Base-by-base conservation (phyloP, 352 stramenopile genomes). In the Thraustotheca clavata region DNA sequence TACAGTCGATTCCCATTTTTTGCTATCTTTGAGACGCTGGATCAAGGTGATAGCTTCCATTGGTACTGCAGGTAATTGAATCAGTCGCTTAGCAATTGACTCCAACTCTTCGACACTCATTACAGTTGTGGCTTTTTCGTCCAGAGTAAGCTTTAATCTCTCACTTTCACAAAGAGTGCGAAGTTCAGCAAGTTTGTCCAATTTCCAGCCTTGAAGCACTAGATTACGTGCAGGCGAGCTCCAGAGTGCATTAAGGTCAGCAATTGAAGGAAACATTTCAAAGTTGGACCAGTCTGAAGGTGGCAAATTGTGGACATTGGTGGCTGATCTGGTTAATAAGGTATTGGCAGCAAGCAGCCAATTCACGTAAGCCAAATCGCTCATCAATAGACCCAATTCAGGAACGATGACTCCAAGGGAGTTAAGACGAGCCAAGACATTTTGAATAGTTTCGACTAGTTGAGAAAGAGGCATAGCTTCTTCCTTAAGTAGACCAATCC, bases 31-130 rank as follows among this genome's bases (percentile, higher is more conserved):
- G 36, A 34, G 26, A 16, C 60, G 38, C 14, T 49, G 47, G 29
- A 93, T 60, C 31, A 91, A 52, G 36, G 80, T 68, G 27, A 77
- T 70, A 0, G 78, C 84, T 7, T 67, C 70, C 32, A 57, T 38
- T 57, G 89, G 80, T 78, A 82, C 91, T 11, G 62, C 68, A 7
- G 70, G 69, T 31, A 77, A 87, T 26, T 80, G 75, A 1, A 74
- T 59, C 2, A 94, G 69, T 16, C 76, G 79, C 12, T 85, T 67
- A 18, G 47, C 24, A 26, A 55, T 27, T 11, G 20, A 7, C 20
- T 54, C 57, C 9, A 65, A n/a, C 18, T 65, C 57, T 32, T 65
- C 57, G 1, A 65, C 18, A 11, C 36, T 55, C 9, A 52, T 24
- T 24, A 52, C 43, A 24, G 29, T 43, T 18, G 7, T 40, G 38